Percentiles rank a stretch among this genome's conserved stretches.
phyloP scores from a whole-genome alignment of 2,329 filamentous ascomycete genomes.

The Aspergillus sp. region DNA sequence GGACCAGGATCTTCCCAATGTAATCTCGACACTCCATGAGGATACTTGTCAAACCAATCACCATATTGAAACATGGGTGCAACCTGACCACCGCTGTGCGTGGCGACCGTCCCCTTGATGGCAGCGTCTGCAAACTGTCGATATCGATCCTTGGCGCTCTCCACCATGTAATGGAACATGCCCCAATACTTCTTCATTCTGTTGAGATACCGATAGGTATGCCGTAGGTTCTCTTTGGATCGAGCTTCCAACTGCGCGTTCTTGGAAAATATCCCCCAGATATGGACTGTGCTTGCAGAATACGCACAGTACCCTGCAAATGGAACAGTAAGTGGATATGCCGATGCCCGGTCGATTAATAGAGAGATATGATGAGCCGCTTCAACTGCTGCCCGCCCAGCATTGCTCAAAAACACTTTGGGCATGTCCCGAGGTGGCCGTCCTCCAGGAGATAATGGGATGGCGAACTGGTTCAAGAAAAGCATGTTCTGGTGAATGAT shows the following conservation, averaged over 20 bases:
- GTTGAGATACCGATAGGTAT: conserved; percentile 80
- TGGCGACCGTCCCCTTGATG: conserved; percentile 50
- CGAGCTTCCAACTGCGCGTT: conserved; percentile 65
- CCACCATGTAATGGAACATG: conserved; percentile 95
- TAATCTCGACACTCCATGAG: conserved; percentile 75
- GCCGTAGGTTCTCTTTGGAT: conserved; percentile 75
- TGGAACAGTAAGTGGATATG: conserved; percentile 74
- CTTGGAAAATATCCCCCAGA: conserved; percentile 83
- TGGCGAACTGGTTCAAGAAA: conserved; percentile 81
- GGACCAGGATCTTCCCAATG: conserved; percentile 72
- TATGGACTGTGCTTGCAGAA: conserved; percentile 86
- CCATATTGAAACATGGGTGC: conserved; percentile 83
- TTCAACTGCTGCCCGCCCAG: conserved; percentile 66
- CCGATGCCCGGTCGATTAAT: conserved; percentile 70
- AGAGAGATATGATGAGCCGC: conserved; percentile 82
- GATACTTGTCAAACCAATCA: conserved; percentile 95
- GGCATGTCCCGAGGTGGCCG: conserved; percentile 63
- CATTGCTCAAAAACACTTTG: conserved; percentile 66
- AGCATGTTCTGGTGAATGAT: conserved; percentile 81
- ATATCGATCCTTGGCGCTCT: conserved; percentile 85
- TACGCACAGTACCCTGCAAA: conserved; percentile 95
- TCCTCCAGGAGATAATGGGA: conserved; percentile 58
- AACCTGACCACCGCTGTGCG: conserved; percentile 29
- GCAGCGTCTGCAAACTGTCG: conserved; percentile 75
- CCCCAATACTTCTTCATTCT: conserved; percentile 98